Evolutionary conservation across 2,329 filamentous ascomycete genomes (phyloP).

Genomic region (Alternaria ethzedia): DNA sequence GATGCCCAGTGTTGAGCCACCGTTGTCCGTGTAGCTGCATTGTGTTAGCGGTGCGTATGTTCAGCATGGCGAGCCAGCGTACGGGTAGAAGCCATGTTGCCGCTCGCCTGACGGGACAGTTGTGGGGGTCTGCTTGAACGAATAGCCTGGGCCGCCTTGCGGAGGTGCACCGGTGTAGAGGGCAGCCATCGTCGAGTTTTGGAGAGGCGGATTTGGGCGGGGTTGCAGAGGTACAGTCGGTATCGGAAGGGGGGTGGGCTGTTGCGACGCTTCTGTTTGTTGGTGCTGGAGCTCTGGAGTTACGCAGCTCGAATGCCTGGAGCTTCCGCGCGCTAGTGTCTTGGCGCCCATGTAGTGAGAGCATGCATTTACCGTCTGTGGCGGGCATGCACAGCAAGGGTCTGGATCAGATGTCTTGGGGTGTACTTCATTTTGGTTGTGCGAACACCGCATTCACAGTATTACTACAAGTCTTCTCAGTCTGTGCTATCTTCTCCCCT

Average conservation of each 20-base stretch:
- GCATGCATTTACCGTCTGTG: neutral
- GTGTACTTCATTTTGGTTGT: neutral
- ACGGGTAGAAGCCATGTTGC: conserved; percentile 94
- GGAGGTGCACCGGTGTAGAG: conserved; percentile 59
- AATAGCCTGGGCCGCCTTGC: conserved; percentile 63
- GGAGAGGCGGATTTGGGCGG: neutral
- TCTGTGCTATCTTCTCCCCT: neutral
- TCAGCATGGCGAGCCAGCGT: conserved; percentile 46
- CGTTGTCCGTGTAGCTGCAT: conserved; percentile 92
- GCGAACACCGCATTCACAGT: neutral
- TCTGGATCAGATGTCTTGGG: neutral
- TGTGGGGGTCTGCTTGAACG: conserved; percentile 62
- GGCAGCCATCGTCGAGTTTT: conserved; percentile 57
- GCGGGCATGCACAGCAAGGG: neutral
- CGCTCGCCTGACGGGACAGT: conserved; percentile 56
- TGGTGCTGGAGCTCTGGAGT: conserved; percentile 34
- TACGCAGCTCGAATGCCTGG: conserved; percentile 33
- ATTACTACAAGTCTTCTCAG: neutral
- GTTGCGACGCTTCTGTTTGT: conserved; percentile 18
- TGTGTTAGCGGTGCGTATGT: conserved; percentile 21
- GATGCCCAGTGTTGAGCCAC: conserved; percentile 94
- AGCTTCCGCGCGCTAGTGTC: conserved; percentile 14
- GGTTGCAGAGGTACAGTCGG: conserved; percentile 10
- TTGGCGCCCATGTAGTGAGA: conserved; percentile 14
- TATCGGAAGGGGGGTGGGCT: conserved; percentile 18